Base-by-base conservation (phyloP, 345 rosid species). In the Microthlaspi erraticum region DNA sequence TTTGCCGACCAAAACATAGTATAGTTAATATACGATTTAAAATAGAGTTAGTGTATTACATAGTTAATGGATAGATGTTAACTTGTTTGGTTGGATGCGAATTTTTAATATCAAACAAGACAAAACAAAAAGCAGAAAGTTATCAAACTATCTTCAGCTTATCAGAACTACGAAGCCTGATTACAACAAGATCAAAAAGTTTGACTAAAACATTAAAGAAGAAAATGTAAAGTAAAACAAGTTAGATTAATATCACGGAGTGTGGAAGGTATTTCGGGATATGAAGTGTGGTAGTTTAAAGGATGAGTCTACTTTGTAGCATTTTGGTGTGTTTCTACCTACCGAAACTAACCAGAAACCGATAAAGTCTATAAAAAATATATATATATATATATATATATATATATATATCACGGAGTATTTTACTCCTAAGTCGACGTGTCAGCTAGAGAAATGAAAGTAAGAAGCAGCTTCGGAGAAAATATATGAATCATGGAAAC, bases 401-500 rank as follows among this genome's bases (percentile, higher is more conserved):
- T n/a, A n/a, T n/a, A n/a, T n/a, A n/a, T n/a, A n/a, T n/a, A n/a
- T n/a, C n/a, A n/a, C n/a, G 68, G 23, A 70, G 17, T 72, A 44
- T 53, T 33, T 54, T 72, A 53, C 64, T 71, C 50, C 1, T 55
- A 58, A 20, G 63, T 60, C 61, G 68, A 74, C 64, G 78, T 74
- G 78, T 67, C 69, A 43, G 55, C 36, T 32, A 34, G n/a, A 60
- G 49, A 67, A 60, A 67, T 13, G 73, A 74, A 74, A 67, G 49
- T 57, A 66, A 66, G 67, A 66, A 66, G 72, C 60, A 74, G 78
- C 68, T 58, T 58, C 72, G 2, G 53, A 57, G 10, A 41, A 10
- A 41, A 11, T 16, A 66, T 11, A 26, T 66, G 41, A 39, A 52
- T 66, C 39, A 55, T 32, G 6, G 2, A 53, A 41, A 67, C 4